Conservation (phyloP, 257 asterid genomes). For the Solanum dulcamara region DNA sequence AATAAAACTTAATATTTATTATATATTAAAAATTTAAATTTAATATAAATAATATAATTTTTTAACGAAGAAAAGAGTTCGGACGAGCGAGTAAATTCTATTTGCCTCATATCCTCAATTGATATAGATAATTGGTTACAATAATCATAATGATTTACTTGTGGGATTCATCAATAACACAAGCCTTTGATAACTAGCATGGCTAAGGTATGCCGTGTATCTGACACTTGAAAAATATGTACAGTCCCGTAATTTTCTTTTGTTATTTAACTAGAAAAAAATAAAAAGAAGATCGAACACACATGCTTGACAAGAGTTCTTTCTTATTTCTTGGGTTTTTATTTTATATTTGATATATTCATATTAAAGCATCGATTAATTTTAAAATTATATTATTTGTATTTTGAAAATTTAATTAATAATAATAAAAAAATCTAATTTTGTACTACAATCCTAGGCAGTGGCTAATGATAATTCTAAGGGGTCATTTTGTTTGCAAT, state of each 20-base stretch:
- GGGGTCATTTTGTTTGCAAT: no score
- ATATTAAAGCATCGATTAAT: not conserved
- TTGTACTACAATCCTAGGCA: no score
- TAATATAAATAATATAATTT: not conserved
- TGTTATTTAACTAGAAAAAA: not conserved
- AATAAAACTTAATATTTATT: not conserved
- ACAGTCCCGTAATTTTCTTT: not conserved
- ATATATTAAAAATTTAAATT: not conserved
- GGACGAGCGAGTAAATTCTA: fast-evolving
- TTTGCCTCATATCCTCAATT: fast-evolving
- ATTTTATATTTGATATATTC: not conserved
- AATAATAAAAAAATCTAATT: no score
- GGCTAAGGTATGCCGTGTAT: not conserved
- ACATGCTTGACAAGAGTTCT: not conserved
- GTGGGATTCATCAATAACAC: not conserved
- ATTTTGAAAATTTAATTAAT: no score
- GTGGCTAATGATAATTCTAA: no score
- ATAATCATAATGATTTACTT: not conserved
- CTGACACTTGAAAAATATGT: not conserved
- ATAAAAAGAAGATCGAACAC: not conserved
- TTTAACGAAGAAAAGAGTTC: not conserved
- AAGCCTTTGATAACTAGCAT: not conserved
- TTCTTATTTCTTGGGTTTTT: not conserved
- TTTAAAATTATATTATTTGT: no score
- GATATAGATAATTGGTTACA: not conserved